Evolutionary conservation across 768 basidiomycete genomes (phyloP).

Genomic region (Gloeopeniophorella convolvens): DNA sequence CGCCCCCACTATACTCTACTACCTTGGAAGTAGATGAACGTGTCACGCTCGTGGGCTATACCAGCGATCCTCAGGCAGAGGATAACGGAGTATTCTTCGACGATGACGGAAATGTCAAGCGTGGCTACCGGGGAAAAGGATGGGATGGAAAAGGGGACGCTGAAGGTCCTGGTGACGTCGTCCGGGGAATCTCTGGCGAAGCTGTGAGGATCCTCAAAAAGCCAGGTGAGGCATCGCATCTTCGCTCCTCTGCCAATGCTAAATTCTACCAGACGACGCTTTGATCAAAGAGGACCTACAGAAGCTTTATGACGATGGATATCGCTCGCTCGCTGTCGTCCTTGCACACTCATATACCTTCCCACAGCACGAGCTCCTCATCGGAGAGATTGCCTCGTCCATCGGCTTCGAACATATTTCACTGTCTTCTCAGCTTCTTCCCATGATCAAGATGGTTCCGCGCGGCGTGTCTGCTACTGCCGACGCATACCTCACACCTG

Average conservation of each 20-base stretch:
- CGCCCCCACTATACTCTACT: constrained; percentile 65
- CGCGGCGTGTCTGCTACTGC: constrained; percentile 89
- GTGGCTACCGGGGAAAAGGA: constrained; percentile 70
- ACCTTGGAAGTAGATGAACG: constrained; percentile 84
- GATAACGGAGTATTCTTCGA: constrained; percentile 74
- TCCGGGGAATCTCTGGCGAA: constrained; percentile 80
- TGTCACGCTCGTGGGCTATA: constrained; percentile 90
- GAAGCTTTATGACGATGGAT: constrained; percentile 71
- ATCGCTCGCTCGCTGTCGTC: constrained; percentile 83
- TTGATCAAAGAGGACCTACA: constrained; percentile 55
- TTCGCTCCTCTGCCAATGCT: neutral
- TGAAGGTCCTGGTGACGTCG: constrained; percentile 76
- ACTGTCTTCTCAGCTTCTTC: constrained; percentile 78
- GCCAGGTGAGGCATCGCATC: constrained; percentile 43
- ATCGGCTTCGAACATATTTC: constrained; percentile 91
- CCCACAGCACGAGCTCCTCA: constrained; percentile 72
- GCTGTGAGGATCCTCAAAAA: constrained; percentile 76
- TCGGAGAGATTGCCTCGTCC: constrained; percentile 67
- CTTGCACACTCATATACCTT: constrained; percentile 90
- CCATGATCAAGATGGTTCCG: constrained; percentile 95
- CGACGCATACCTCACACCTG: constrained; percentile 93
- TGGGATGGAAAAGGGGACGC: constrained; percentile 67
- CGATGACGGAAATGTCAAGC: constrained; percentile 55
- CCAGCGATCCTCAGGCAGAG: constrained; percentile 78
- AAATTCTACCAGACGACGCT: constrained; percentile 39